Evolutionary conservation across 2,329 filamentous ascomycete species (phyloP).

Genomic region (Aspergillus pseudoviridinutans): DNA sequence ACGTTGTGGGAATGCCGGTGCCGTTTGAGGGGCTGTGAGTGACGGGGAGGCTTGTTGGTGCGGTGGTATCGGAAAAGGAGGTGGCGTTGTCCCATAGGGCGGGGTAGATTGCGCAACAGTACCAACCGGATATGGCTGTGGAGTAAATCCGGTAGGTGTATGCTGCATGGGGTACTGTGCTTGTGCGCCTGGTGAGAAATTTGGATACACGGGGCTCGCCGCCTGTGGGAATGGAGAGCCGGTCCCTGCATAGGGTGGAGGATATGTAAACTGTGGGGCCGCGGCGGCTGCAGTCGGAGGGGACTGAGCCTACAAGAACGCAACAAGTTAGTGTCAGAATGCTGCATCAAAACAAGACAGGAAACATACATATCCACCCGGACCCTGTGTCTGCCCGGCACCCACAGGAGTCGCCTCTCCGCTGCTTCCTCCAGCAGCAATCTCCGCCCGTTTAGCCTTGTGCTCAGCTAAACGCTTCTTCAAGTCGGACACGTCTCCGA

Average conservation of each 20-base stretch:
- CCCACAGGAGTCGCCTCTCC: constrained; percentile 55
- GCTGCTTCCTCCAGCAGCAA: constrained; percentile 53
- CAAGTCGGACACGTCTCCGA: constrained; percentile 72
- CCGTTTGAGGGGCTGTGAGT: constrained; percentile 41
- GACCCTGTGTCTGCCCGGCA: constrained; percentile 47
- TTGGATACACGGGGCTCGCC: constrained; percentile 34
- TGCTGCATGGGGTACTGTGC: constrained; percentile 24
- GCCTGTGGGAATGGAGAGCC: constrained; percentile 42
- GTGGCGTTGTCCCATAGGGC: constrained; percentile 39
- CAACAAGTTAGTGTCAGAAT: constrained; percentile 6
- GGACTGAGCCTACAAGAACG: constrained; percentile 34
- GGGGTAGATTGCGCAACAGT: constrained; percentile 26
- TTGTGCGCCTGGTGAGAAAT: constrained; percentile 33
- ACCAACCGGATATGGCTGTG: constrained; percentile 25
- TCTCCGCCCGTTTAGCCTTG: constrained; percentile 62
- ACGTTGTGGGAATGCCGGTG: constrained; percentile 41
- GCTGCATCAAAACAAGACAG: not conserved
- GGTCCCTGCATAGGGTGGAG: constrained; percentile 39
- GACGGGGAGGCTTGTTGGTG: constrained; percentile 38
- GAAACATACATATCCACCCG: constrained; percentile 58
- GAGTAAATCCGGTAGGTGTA: constrained; percentile 27
- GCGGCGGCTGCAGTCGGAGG: constrained; percentile 37
- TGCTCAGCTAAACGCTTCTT: constrained; percentile 77
- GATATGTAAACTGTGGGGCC: constrained; percentile 36
- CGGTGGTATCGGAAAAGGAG: constrained; percentile 41